Evolutionary conservation across 2,329 filamentous ascomycete genomes (phyloP).

Genomic region (Colletotrichum cordylinicola): DNA sequence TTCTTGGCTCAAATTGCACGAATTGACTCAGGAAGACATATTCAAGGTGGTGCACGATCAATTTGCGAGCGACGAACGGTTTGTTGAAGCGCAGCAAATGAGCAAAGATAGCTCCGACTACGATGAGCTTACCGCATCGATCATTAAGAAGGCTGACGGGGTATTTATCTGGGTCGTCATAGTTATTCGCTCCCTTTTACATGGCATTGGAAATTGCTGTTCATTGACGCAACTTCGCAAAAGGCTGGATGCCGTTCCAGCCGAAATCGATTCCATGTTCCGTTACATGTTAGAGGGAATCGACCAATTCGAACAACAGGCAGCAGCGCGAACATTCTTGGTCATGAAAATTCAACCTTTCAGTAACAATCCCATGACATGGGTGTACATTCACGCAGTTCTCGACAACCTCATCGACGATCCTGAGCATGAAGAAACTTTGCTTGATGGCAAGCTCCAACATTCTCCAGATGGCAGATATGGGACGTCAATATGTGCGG

Average conservation of each 20-base stretch:
- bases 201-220: slow-evolving; percentile 3
- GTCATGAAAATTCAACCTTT: no score
- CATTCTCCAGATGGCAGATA: background rate
- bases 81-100: background rate
- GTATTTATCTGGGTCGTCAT: slow-evolving; percentile 17
- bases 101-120: background rate
- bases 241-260: background rate
- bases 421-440: background rate
- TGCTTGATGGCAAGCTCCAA: background rate
- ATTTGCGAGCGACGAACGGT: background rate
- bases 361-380: no score
- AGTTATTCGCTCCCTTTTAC: slow-evolving; percentile 11
- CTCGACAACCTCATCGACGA: background rate
- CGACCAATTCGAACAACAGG: background rate
- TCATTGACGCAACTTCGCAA: background rate
- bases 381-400: background rate
- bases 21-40: slow-evolving; percentile 25
- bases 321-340: background rate
- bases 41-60: background rate
- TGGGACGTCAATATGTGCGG: background rate
- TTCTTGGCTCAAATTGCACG: slow-evolving; percentile 17
- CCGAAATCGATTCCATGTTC: background rate
- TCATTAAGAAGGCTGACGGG: background rate
- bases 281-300: background rate
- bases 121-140: background rate